Conservation (phyloP, 202 grass and related monocot species). For the Bolboschoenoplectus hybrid region DNA sequence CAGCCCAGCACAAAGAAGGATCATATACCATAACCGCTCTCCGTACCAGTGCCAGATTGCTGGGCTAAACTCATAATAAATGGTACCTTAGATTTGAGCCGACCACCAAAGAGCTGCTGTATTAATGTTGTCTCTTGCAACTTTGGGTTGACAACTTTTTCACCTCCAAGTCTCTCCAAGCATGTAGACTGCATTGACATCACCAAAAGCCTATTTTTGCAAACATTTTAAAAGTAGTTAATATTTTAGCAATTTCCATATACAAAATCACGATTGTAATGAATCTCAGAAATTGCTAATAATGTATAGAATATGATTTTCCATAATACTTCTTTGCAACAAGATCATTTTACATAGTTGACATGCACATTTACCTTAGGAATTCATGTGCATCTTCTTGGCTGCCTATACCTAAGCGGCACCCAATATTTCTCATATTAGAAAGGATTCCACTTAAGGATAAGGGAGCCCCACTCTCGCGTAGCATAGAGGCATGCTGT, state of each 20-base stretch:
- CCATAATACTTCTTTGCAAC: not conserved
- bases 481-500: constrained; percentile 87
- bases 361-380: constrained; percentile 57
- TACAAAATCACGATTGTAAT: constrained; percentile 8
- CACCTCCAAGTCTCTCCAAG: constrained; percentile 86
- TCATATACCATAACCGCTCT: not conserved
- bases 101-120: constrained; percentile 97
- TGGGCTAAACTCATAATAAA: constrained; percentile 23
- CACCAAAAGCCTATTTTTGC: constrained; percentile 79
- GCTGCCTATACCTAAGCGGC: constrained; percentile 87
- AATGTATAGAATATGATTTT: not conserved
- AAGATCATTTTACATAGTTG: not conserved
- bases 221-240: constrained; percentile 33
- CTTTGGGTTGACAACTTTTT: constrained; percentile 80
- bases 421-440: constrained; percentile 92
- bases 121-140: constrained; percentile 95
- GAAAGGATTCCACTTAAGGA: constrained; percentile 92
- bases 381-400: constrained; percentile 99
- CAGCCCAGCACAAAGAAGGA: not conserved
- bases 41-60: not conserved
- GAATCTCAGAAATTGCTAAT: not conserved
- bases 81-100: constrained; percentile 93
- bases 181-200: constrained; percentile 97
- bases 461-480: constrained; percentile 77
- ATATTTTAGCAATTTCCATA: not conserved